Conservation (phyloP, 169 alveolate genomes). For the Ophryocystis elektroscirrha region DNA sequence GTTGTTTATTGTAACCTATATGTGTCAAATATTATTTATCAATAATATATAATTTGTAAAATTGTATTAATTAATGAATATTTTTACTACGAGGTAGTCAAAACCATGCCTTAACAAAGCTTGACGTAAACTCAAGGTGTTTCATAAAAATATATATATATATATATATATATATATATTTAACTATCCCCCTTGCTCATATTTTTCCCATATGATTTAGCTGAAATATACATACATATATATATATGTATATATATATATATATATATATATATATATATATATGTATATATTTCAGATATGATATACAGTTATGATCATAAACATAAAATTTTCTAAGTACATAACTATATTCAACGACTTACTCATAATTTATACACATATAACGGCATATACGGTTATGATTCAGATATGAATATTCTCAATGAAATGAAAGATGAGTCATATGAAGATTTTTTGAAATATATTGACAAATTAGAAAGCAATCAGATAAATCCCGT, state of each 20-base stretch:
- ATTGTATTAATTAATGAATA: background rate
- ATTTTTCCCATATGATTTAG: too few species aligned
- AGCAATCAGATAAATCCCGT: background rate
- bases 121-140: too few species aligned
- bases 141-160: too few species aligned
- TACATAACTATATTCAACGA: slow-evolving; percentile 10
- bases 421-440: slow-evolving; percentile 8
- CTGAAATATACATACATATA: slow-evolving; percentile 6
- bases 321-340: slow-evolving; percentile 11
- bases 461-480: slow-evolving; percentile 1
- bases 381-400: slow-evolving; percentile 5
- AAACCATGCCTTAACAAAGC: too few species aligned
- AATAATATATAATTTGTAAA: background rate
- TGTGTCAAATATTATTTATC: background rate
- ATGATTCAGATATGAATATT: slow-evolving; percentile 8
- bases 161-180: slow-evolving; percentile 2
- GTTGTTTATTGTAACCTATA: background rate
- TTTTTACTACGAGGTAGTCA: too few species aligned
- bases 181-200: too few species aligned
- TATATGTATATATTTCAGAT: too few species aligned
- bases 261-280: slow-evolving; percentile 17
- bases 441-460: slow-evolving; percentile 8
- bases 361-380: slow-evolving; percentile 6
- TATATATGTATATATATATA: slow-evolving; percentile 19
- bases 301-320: slow-evolving; percentile 15